Percentiles rank a stretch among this genome's conserved stretches.
These are phyloP conservation scores for Elsinoe ampelina DNA, from an alignment of 2,329 filamentous ascomycete genomes.

Conservation along the genomic window DNA sequence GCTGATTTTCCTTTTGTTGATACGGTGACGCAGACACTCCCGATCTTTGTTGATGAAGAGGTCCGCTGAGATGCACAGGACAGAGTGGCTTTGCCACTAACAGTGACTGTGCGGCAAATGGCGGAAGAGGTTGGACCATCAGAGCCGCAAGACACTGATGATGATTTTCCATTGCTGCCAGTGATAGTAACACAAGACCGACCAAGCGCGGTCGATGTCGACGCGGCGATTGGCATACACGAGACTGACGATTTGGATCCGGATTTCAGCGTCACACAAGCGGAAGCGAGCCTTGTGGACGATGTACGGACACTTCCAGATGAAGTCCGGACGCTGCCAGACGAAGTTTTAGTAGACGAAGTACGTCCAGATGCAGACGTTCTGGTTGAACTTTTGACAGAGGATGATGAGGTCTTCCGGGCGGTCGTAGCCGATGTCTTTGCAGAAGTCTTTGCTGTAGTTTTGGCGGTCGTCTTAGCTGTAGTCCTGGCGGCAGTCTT, in stretches of 20 bases:
- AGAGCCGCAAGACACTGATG: background rate
- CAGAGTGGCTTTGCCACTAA: background rate
- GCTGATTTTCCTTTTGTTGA: background rate
- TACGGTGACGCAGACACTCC: background rate
- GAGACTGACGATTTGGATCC: background rate
- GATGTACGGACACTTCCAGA: background rate
- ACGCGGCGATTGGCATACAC: background rate
- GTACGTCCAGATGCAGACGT: background rate
- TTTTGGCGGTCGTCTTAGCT: conserved; percentile 3
- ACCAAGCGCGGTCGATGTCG: background rate
- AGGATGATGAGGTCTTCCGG: background rate
- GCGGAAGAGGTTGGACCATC: background rate
- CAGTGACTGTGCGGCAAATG: background rate
- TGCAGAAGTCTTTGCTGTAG: background rate
- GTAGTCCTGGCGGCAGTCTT: background rate
- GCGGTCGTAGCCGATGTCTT: background rate
- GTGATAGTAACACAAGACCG: background rate
- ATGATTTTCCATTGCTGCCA: background rate
- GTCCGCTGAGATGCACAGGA: background rate
- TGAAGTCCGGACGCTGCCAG: background rate
- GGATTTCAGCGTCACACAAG: background rate
- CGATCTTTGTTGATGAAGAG: background rate
- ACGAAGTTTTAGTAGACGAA: background rate
- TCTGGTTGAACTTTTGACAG: background rate
- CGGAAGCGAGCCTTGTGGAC: background rate